Evolutionary conservation across 768 basidiomycete species (phyloP).

Genomic region (Hericium erinaceus): DNA sequence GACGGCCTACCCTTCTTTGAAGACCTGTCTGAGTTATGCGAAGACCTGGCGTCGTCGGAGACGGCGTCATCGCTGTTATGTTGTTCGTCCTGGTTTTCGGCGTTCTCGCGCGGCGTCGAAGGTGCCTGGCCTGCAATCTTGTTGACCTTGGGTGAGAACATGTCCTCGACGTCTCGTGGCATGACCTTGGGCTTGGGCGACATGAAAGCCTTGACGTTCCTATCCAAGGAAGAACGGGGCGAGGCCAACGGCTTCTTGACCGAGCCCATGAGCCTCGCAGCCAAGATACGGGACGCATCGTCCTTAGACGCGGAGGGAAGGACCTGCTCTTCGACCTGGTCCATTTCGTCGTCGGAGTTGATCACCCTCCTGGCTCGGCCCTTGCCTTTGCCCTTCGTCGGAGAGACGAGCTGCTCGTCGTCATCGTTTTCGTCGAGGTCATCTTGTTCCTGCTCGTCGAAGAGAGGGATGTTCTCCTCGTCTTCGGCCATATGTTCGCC

Average conservation of each 20-base stretch:
- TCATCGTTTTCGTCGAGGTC: background rate
- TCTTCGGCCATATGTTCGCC: background rate
- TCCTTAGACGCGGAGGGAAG: background rate
- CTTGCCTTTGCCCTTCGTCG: constrained; percentile 1
- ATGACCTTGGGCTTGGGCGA: background rate
- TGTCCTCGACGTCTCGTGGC: background rate
- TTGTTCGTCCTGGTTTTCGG: background rate
- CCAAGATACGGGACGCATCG: background rate
- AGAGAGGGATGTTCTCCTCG: background rate
- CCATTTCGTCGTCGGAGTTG: background rate
- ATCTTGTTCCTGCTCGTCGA: background rate
- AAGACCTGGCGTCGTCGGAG: no score
- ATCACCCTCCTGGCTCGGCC: background rate
- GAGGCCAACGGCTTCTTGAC: background rate
- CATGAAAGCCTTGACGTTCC: background rate
- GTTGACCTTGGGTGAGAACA: background rate
- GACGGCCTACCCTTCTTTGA: no score
- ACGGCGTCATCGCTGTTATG: no score
- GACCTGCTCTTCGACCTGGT: background rate
- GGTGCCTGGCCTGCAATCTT: background rate
- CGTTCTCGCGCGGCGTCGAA: background rate
- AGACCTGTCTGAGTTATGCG: no score
- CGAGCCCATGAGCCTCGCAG: background rate
- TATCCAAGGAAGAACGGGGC: background rate
- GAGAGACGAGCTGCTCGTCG: background rate